Evolutionary conservation across 2,329 filamentous ascomycete genomes (phyloP), one percentile per base, ranked within the genome.

Genomic region (Akanthomyces dipterigenus): DNA sequence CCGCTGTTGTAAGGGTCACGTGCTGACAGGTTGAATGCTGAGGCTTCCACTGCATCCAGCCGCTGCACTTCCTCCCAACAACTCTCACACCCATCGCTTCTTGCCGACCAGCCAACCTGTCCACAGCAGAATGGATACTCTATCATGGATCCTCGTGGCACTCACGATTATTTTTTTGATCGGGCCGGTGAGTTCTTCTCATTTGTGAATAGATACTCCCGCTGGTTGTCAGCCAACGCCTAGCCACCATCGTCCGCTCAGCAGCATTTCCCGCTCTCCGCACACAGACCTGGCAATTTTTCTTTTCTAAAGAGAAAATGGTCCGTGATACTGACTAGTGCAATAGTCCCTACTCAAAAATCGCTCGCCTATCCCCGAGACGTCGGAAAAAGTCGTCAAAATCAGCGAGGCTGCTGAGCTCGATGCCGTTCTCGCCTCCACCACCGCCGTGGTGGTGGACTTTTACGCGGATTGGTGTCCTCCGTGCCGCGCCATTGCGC

Each of bases 381-480:
- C 73, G 0, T 77, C 75, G 0, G 70, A 69, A 57, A 70, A 75
- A 20, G 73, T 76, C n/a, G 67, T 67, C 61, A 75, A 75, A 55
- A 64, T 76, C 42, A 53, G 68, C 38, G 64, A 65, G 3, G 53
- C 69, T 0, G 60, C 65, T 3, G 69, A 73, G 55, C 57, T 74
- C 9, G 68, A 71, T 22, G 55, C 66, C 5, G 50, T 71, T 7
- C 56, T 71, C 16, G 51, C 65, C 28, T 64, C 66, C 61, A 77
- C 85, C 70, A 79, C 80, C 28, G 73, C 89, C 66, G 82, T 93
- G 66, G 79, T 96, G 63, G 77, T 96, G 70, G 92, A 96, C 81
- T 92, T 87, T 79, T 91, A 88, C 75, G 92, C 92, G 59, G 86
- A 82, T 66, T 96, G 92, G 92, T 96, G 92, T 80, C 91, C 91